A percentile compares a stretch with the other conserved stretches of the same genome.
Conservation (phyloP, 495 filamentous ascomycete genomes). For the Aspergillus avenaceus region DNA sequence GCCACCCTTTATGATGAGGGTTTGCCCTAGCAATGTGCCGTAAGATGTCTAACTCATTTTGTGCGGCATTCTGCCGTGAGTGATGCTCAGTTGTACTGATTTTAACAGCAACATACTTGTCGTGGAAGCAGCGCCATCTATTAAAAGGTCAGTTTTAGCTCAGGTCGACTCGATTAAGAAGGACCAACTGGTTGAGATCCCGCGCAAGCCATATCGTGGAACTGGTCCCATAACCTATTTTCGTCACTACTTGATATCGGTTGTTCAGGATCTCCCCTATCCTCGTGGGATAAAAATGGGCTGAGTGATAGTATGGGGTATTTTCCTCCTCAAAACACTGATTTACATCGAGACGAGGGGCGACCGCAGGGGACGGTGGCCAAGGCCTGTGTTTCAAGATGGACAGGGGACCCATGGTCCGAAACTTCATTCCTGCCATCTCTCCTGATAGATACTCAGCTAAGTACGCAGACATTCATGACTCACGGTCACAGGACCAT, state of each 20-base stretch:
- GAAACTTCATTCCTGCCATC: no score
- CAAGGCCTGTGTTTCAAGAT: conserved; percentile 14
- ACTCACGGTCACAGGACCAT: no score
- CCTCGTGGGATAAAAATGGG: conserved; percentile 30
- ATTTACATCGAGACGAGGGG: conserved; percentile 1
- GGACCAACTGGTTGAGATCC: conserved; percentile 26
- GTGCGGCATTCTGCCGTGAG: conserved; percentile 12
- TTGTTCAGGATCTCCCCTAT: conserved; percentile 31
- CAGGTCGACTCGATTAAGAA: neutral
- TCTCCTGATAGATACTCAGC: no score
- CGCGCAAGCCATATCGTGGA: conserved; percentile 38
- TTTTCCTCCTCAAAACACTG: conserved; percentile 36
- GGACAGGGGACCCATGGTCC: neutral
- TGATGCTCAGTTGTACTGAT: conserved; percentile 18
- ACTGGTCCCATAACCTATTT: conserved; percentile 34
- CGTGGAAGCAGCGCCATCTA: conserved; percentile 25
- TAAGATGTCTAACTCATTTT: conserved; percentile 16
- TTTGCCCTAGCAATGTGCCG: conserved; percentile 14
- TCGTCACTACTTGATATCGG: conserved; percentile 34
- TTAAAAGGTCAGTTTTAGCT: conserved; percentile 5
- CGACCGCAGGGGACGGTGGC: conserved; percentile 5
- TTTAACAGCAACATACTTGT: conserved; percentile 33
- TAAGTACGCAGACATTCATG: no score
- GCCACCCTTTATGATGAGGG: conserved; percentile 41
- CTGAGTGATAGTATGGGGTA: conserved; percentile 27